Evolutionary conservation across 2,329 filamentous ascomycete genomes (phyloP).

Genomic region (Plectosphaerella cucumerina): DNA sequence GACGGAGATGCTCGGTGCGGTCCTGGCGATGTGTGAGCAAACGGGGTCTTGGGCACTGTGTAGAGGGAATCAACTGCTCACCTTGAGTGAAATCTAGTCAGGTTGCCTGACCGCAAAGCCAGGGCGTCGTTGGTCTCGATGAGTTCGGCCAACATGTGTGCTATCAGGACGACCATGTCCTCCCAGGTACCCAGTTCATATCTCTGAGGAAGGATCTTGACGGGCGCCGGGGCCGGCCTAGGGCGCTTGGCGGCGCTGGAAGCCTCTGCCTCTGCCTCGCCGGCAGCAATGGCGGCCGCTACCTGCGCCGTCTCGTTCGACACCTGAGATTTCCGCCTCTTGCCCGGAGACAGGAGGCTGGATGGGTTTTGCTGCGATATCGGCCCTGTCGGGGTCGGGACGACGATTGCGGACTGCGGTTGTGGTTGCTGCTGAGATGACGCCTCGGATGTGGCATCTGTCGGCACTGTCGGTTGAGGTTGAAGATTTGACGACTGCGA

Average conservation of each 20-base stretch:
- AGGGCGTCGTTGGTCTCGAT: conserved; percentile 89
- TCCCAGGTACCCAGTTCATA: conserved; percentile 82
- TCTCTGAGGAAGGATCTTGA: conserved; percentile 60
- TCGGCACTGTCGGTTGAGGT: conserved; percentile 12
- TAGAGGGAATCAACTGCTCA: conserved; percentile 30
- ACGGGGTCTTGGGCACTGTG: conserved; percentile 1
- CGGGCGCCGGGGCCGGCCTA: conserved; percentile 43
- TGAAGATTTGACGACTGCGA: background rate
- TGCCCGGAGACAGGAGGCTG: conserved; percentile 29
- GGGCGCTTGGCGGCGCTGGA: conserved; percentile 44
- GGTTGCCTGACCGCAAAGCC: conserved; percentile 76
- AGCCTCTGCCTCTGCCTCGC: conserved; percentile 15
- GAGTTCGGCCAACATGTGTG: conserved; percentile 92
- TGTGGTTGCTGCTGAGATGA: conserved; percentile 9
- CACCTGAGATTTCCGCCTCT: conserved; percentile 40
- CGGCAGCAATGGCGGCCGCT: conserved; percentile 11
- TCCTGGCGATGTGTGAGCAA: conserved; percentile 29
- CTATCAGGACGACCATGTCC: conserved; percentile 85
- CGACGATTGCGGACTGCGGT: conserved; percentile 3
- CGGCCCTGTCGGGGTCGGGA: background rate
- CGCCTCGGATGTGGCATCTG: background rate
- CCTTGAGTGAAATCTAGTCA: conserved; percentile 95
- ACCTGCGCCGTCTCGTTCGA: conserved; percentile 6
- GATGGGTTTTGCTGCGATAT: conserved; percentile 2
- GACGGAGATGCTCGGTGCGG: conserved; percentile 86